These are phyloP conservation scores for Stentor roeselii DNA, from an alignment of 73 alveolate species.

Conservation along the genomic window DNA sequence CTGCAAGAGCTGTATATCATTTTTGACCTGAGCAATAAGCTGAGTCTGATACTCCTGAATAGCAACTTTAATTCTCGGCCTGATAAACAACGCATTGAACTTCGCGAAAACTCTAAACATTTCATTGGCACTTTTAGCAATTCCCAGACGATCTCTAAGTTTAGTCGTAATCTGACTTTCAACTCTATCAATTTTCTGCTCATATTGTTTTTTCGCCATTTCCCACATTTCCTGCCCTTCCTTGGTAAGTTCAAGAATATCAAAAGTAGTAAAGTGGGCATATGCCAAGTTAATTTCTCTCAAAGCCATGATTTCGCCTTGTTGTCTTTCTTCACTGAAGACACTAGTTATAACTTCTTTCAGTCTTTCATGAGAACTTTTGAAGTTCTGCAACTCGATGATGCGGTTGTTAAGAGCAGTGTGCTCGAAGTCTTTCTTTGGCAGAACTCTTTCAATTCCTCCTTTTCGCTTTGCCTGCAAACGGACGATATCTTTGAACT, in stretches of 20 bases:
- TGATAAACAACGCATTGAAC: conserved; percentile 86
- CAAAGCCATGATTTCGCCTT: conserved; percentile 48
- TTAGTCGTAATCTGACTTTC: conserved; percentile 88
- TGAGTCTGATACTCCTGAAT: conserved; percentile 95
- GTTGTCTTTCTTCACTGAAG: conserved; percentile 56
- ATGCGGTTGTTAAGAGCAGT: conserved; percentile 54
- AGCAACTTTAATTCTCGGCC: conserved; percentile 91
- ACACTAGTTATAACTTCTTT: conserved; percentile 76
- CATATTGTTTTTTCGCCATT: conserved; percentile 58
- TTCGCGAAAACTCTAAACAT: conserved; percentile 92
- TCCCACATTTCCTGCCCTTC: conserved; percentile 88
- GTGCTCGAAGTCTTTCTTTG: conserved; percentile 17
- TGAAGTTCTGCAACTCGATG: conserved; percentile 72
- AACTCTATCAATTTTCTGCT: conserved; percentile 75
- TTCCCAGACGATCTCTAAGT: conserved; percentile 88
- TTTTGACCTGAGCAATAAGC: conserved; percentile 68
- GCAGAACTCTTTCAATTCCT: conserved; percentile 22
- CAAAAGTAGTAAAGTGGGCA: conserved; percentile 35
- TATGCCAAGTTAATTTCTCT: conserved; percentile 73
- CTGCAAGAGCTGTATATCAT: conserved; percentile 67
- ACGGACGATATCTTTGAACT: conserved; percentile 36
- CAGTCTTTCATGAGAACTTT: conserved; percentile 85
- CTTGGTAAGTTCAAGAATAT: conserved; percentile 82
- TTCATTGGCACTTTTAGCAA: conserved; percentile 87
- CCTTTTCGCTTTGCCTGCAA: conserved; percentile 28